Conservation (phyloP, 208 protist genomes). For the Phytomonas serpens region DNA sequence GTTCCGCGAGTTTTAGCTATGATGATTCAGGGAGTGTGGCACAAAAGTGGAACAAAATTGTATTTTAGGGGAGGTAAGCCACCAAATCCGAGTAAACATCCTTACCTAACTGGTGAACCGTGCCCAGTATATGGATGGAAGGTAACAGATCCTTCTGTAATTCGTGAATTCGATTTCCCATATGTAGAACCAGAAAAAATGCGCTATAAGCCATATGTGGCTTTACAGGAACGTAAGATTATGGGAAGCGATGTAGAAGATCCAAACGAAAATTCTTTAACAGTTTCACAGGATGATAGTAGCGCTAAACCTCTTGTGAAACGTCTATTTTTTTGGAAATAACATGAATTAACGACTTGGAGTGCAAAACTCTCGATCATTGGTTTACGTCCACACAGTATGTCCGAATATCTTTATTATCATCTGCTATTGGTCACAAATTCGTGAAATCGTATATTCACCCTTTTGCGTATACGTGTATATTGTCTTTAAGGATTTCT, state of each 20-base stretch:
- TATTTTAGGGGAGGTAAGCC: slow-evolving; percentile 88
- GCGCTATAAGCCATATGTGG: slow-evolving; percentile 84
- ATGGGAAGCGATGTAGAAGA: slow-evolving; percentile 23
- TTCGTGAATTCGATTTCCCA: slow-evolving; percentile 78
- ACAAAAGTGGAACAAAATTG: slow-evolving; percentile 83
- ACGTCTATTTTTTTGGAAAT: slow-evolving; percentile 86
- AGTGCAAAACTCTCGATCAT: not conserved
- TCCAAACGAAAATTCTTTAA: not conserved
- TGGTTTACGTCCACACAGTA: not conserved
- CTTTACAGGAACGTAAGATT: slow-evolving; percentile 78
- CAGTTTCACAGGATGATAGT: slow-evolving; percentile 8
- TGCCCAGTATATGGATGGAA: slow-evolving; percentile 87
- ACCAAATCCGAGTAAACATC: slow-evolving; percentile 81
- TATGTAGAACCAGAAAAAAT: slow-evolving; percentile 54
- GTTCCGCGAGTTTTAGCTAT: slow-evolving; percentile 75
- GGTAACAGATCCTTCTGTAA: slow-evolving; percentile 69
- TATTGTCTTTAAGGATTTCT: slow-evolving; percentile 7
- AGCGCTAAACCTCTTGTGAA: slow-evolving; percentile 75
- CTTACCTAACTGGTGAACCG: slow-evolving; percentile 86
- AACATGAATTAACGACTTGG: slow-evolving; percentile 5
- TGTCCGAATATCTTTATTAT: not conserved
- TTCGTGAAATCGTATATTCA: not conserved
- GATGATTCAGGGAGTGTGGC: slow-evolving; percentile 90
- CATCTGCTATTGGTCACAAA: not conserved
- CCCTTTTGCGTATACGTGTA: slow-evolving; percentile 1